Base-by-base conservation (phyloP, 1,284 basidiomycete species). In the Moniliella sp. region DNA sequence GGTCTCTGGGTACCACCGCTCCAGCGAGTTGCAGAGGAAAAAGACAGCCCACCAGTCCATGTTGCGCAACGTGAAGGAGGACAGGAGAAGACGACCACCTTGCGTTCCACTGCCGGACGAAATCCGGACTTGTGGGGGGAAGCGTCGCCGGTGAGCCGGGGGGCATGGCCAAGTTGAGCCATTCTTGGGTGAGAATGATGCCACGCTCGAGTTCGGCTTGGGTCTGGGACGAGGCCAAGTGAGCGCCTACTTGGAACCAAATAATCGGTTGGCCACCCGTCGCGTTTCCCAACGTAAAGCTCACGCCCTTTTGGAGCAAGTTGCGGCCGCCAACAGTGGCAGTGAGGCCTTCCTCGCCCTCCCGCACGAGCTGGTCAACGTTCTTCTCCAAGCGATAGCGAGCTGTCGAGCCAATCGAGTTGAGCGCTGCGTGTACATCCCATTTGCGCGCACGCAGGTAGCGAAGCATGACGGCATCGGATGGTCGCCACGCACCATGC, bases 1-100 rank as follows among this genome's bases (percentile, higher is more conserved):
- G 7, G 47, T 50, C 30, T 54, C 50, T 2, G 44, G 48, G 19
- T 52, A 55, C 34, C 45, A 52, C 14, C 37, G 40, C 28, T 52
- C 49, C 43, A 55, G 45, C 8, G 49, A 48, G 36, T 55, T 55
- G 27, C 49, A 49, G 45, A 55, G 46, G 34, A 52, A 55, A 18
- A 55, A 47, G 13, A 55, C 51, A 31, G 31, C 33, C 41, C 41
- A 39, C 45, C 43, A 47, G 34, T 55, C 51, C 51, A 55, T 55
- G 28, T 55, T 55, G 33, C 51, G 47, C 14, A 55, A 28, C 26
- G 47, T 45, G 31, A 55, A 55, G 26, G 48, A 41, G 40, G 41
- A 45, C 41, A 55, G 37, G 52, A 52, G 39, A 55, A 55, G 33
- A 52, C 46, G 32, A 55, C 50, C 3, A 55, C 39, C 30, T 52